Conservation (phyloP, 2,329 filamentous ascomycete species). For the Botryotinia calthae region DNA sequence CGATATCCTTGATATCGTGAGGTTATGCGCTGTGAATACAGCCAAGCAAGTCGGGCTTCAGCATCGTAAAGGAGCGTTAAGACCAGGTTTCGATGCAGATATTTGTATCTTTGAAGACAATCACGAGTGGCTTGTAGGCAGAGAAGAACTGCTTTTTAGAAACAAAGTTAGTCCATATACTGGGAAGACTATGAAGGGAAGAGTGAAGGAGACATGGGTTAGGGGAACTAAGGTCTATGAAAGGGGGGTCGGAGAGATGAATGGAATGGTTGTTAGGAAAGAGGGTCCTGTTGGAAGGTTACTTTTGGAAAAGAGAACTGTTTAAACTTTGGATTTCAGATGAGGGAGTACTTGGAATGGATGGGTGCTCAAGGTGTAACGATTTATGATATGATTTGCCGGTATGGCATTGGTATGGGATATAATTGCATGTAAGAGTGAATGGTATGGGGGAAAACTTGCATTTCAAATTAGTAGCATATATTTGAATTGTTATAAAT, state of each 20-base stretch:
- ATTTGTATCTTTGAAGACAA: slow-evolving; percentile 88
- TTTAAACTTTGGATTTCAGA: slow-evolving; percentile 9
- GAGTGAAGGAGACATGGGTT: slow-evolving; percentile 39
- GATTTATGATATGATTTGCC: background rate
- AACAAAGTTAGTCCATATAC: slow-evolving; percentile 40
- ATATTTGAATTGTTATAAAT: background rate
- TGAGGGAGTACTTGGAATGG: background rate
- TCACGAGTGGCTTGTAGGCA: slow-evolving; percentile 70
- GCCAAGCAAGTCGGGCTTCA: slow-evolving; percentile 83
- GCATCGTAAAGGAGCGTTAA: slow-evolving; percentile 76
- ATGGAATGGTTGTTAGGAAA: slow-evolving; percentile 50
- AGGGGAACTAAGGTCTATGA: slow-evolving; percentile 37
- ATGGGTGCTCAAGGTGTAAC: background rate
- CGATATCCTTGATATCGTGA: slow-evolving; percentile 71
- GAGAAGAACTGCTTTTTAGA: slow-evolving; percentile 74
- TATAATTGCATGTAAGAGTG: background rate
- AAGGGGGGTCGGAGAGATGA: slow-evolving; percentile 27
- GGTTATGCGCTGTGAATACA: slow-evolving; percentile 82
- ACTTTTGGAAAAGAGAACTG: slow-evolving; percentile 46
- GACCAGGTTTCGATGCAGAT: slow-evolving; percentile 82
- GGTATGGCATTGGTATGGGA: slow-evolving; percentile 1
- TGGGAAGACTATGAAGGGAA: slow-evolving; percentile 65
- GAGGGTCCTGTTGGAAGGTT: slow-evolving; percentile 46
- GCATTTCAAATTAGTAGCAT: background rate
- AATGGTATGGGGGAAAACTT: background rate